A percentile compares a stretch with the other conserved stretches of the same genome.
Conservation (phyloP, 1,284 basidiomycete genomes). For the Trametes polyzona region DNA sequence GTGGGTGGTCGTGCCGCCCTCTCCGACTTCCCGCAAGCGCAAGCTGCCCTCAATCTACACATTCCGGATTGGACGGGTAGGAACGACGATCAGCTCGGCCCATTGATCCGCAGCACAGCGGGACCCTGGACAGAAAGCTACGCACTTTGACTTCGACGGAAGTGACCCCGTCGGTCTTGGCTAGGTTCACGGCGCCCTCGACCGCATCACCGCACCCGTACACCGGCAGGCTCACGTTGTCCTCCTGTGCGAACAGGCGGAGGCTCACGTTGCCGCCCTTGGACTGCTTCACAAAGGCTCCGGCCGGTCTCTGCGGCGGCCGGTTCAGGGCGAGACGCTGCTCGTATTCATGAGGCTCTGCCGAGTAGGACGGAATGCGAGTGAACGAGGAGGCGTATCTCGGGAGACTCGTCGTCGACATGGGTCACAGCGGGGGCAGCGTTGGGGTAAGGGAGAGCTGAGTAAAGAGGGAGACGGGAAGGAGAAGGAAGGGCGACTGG, state of each 20-base stretch:
- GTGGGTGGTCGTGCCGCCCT: constrained; percentile 56
- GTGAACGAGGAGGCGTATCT: constrained; percentile 30
- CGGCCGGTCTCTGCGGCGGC: constrained; percentile 41
- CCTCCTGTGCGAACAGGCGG: constrained; percentile 55
- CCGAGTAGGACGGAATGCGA: constrained; percentile 38
- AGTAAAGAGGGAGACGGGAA: not conserved
- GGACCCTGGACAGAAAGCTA: not conserved
- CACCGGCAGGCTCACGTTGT: constrained; percentile 51
- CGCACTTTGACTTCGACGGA: constrained; percentile 68
- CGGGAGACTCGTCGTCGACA: constrained; percentile 42
- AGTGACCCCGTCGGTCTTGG: constrained; percentile 57
- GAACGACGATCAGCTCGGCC: too few species aligned
- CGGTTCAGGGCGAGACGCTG: constrained; percentile 53
- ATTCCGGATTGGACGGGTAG: too few species aligned
- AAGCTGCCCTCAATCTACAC: constrained; percentile 62
- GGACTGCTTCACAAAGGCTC: constrained; percentile 64
- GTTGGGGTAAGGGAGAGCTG: not conserved
- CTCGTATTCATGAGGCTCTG: constrained; percentile 57
- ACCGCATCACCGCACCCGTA: constrained; percentile 59
- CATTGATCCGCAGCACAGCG: too few species aligned
- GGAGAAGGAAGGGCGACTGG: not conserved
- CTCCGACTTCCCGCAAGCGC: constrained; percentile 64
- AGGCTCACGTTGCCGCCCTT: constrained; percentile 57
- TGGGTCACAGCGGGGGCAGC: constrained; percentile 8
- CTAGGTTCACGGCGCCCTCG: constrained; percentile 59